phyloP scores from a whole-genome alignment of 1,139 yeast species.

The Yamadazyma buinensis region DNA sequence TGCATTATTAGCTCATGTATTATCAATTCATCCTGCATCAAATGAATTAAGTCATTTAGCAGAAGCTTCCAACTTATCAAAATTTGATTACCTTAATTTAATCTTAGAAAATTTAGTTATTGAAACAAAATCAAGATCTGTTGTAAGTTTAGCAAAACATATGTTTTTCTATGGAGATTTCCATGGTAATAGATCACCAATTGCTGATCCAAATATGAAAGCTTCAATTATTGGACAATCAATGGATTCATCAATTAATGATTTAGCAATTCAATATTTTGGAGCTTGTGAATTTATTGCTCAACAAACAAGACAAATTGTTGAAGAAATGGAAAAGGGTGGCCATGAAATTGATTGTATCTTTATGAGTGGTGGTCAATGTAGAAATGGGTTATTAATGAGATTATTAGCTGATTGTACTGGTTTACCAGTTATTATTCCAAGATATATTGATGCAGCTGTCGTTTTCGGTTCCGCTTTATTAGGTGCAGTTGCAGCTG shows the following conservation, averaged over 20 bases:
- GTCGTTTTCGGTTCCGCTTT: conserved; percentile 95
- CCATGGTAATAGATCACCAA: conserved; percentile 95
- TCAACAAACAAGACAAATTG: conserved; percentile 93
- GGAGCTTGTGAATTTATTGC: conserved; percentile 98
- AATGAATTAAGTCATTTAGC: conserved; percentile 62
- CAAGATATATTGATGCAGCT: conserved; percentile 93
- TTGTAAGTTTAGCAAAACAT: conserved; percentile 78
- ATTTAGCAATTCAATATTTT: conserved; percentile 78
- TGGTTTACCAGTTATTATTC: conserved; percentile 87
- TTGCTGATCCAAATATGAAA: conserved; percentile 90
- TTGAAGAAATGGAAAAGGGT: conserved; percentile 72
- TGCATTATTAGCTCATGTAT: conserved; percentile 85
- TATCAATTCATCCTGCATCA: conserved; percentile 86
- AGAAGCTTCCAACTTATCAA: conserved; percentile 62
- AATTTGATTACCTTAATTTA: conserved; percentile 79
- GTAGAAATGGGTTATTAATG: conserved; percentile 86
- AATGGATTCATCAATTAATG: conserved; percentile 83
- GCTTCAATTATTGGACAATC: conserved; percentile 93
- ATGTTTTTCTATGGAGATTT: conserved; percentile 92
- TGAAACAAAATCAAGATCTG: conserved; percentile 57
- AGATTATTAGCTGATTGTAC: conserved; percentile 90
- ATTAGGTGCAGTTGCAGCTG: conserved; percentile 91
- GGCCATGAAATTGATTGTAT: conserved; percentile 78
- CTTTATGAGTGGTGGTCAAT: conserved; percentile 95
- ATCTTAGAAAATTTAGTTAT: conserved; percentile 65